Base-by-base conservation (phyloP, 2,329 filamentous ascomycete genomes). In the Catunica adiposa region DNA sequence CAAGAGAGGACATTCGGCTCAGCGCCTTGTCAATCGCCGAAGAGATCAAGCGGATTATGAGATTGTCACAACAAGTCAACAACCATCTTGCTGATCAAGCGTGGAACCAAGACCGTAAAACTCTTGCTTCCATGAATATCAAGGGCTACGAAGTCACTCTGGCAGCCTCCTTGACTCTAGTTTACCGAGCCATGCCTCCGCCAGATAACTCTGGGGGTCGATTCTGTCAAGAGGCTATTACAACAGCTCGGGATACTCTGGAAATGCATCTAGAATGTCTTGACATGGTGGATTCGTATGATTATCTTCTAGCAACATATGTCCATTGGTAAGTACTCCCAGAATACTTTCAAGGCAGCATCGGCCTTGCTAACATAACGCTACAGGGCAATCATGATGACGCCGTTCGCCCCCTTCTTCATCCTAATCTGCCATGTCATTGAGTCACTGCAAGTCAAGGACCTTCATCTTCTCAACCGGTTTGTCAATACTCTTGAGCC, bases 351-450 rank as follows among this genome's bases (percentile, higher is more conserved):
- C 8, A 5, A 26, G 8, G 40, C 23, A n/a, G 11, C 14, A 34
- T 22, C 11, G 9, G 14, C 7, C 14, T 25, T 40, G 9, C 9
- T 42, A 31, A 46, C 20, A n/a, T 38, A 1, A 14, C 17, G 0
- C 15, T 34, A 3, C 31, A 76, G 75, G 75, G 73, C 72, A n/a
- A 65, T 78, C 25, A 67, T 79, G 22, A 69, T 78, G 59, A 73
- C 74, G 1, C 78, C 77, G 0, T 80, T 81, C 61, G 73, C 76
- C 1, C 77, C 78, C 1, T 78, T 79, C 61, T 78, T 79, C 55
- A 73, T 79, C 25, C 67, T 80, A 25, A 80, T 82, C 64, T 78
- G 75, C 62, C 73, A 76, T 58, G 68, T 78, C 54, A 73, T 79
- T 50, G 76, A 81, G 61, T 75, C 76, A 0, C 73, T 68, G 2